Conservation (phyloP, 2,329 filamentous ascomycete species). For the Cercospora sp. region DNA sequence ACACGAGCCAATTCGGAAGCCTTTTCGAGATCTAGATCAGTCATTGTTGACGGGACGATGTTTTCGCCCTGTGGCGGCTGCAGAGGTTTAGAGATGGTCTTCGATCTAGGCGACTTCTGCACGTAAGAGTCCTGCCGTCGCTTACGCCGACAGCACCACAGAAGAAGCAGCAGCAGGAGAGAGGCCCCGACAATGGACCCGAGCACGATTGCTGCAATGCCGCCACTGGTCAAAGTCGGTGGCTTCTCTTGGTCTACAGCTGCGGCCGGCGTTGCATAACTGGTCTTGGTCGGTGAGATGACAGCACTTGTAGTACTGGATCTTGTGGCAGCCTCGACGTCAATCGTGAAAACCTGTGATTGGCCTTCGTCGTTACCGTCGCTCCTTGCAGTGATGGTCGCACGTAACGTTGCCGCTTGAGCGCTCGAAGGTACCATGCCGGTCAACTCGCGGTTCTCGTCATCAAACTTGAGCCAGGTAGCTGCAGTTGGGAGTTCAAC, state of each 20-base stretch:
- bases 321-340: slow-evolving; percentile 30
- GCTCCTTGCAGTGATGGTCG: slow-evolving; percentile 47
- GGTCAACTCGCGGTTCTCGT: slow-evolving; percentile 46
- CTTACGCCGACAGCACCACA: slow-evolving; percentile 33
- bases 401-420: slow-evolving; percentile 42
- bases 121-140: slow-evolving; percentile 21
- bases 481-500: slow-evolving; percentile 48
- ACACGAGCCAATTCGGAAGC: slow-evolving; percentile 30
- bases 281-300: slow-evolving; percentile 6
- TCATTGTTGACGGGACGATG: slow-evolving; percentile 29
- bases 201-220: slow-evolving; percentile 40
- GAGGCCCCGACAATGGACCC: slow-evolving; percentile 34
- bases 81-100: slow-evolving; percentile 47
- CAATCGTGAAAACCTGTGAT: slow-evolving; percentile 48
- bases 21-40: slow-evolving; percentile 43
- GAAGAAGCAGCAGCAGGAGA: slow-evolving; percentile 27
- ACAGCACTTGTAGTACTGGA: slow-evolving; percentile 15
- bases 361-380: slow-evolving; percentile 35
- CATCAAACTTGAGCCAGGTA: slow-evolving; percentile 54
- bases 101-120: slow-evolving; percentile 28
- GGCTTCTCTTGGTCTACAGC: neutral
- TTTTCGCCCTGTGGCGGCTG: slow-evolving; percentile 36
- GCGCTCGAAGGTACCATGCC: slow-evolving; percentile 51
- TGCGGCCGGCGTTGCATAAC: slow-evolving; percentile 3
- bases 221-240: slow-evolving; percentile 22